Conservation (phyloP, 2,329 filamentous ascomycete genomes). For the Rhynchosporium agropyri region DNA sequence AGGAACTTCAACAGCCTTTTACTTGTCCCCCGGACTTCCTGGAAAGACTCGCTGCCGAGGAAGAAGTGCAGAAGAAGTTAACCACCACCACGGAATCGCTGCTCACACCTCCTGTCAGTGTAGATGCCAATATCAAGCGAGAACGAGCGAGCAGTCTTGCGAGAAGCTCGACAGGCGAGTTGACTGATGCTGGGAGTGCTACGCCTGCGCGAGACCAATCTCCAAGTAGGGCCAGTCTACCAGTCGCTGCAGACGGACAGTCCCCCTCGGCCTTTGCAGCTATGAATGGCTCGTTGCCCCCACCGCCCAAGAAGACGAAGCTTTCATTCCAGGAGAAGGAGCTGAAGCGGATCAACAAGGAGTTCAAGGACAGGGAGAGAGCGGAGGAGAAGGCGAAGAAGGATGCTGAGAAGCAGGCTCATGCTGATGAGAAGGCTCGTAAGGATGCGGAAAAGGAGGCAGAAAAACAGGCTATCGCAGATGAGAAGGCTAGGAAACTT, state of each 20-base stretch:
- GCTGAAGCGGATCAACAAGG: constrained; percentile 45
- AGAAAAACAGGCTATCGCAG: constrained; percentile 8
- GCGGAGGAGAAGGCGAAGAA: constrained; percentile 43
- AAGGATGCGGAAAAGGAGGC: constrained; percentile 33
- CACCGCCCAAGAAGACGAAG: constrained; percentile 37
- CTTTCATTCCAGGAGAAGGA: constrained; percentile 39
- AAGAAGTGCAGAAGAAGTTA: not conserved
- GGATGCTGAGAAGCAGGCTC: constrained; percentile 27
- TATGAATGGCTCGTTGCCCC: constrained; percentile 28
- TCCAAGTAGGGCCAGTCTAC: not conserved
- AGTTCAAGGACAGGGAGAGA: constrained; percentile 38
- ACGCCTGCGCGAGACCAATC: constrained; percentile 28
- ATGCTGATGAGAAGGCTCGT: constrained; percentile 38
- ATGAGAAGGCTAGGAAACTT: constrained; percentile 10
- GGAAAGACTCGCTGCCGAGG: constrained; percentile 2
- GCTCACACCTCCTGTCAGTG: constrained; percentile 24
- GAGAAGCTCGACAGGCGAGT: constrained; percentile 29
- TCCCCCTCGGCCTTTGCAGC: constrained; percentile 32
- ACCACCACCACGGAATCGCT: not conserved
- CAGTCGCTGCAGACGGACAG: not conserved
- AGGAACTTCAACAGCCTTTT: constrained; percentile 27
- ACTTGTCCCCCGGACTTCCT: constrained; percentile 22
- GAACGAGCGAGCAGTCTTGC: constrained; percentile 28
- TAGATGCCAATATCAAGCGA: not conserved
- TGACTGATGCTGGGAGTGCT: constrained; percentile 31